Evolutionary conservation across 1,139 yeast genomes (phyloP).

Genomic region (Candida albicans): DNA sequence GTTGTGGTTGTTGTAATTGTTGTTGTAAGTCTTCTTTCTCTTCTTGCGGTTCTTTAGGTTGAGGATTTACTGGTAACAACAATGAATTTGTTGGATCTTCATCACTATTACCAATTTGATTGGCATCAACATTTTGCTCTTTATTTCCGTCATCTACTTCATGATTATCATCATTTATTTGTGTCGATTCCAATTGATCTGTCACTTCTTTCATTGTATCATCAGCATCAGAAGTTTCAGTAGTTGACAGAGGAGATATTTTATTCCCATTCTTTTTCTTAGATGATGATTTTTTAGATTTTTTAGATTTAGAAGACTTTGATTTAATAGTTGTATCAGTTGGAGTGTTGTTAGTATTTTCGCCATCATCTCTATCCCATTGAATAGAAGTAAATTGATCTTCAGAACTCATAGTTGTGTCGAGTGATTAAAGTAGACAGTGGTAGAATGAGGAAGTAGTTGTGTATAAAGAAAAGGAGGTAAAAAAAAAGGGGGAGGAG

Average conservation of each 20-base stretch:
- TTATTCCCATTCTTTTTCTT: conserved; percentile 2
- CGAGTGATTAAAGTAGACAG: not conserved
- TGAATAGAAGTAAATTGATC: conserved; percentile 60
- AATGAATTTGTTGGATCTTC: conserved; percentile 19
- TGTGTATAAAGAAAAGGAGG: not conserved
- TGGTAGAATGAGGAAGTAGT: not conserved
- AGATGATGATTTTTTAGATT: not conserved
- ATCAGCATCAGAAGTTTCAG: not conserved
- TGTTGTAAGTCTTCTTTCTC: not conserved
- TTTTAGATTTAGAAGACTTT: conserved; percentile 2
- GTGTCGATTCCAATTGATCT: conserved; percentile 6
- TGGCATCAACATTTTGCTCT: conserved; percentile 4
- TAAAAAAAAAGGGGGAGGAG: not conserved
- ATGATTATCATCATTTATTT: not conserved
- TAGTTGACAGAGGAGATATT: not conserved
- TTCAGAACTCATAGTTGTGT: conserved; percentile 29
- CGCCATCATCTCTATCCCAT: conserved; percentile 55
- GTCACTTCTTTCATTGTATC: not conserved
- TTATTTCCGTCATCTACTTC: conserved; percentile 8
- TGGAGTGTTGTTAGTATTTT: conserved; percentile 11
- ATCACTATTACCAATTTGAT: not conserved
- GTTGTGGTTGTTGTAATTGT: too few relatives aligned
- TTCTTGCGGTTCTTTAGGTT: not conserved
- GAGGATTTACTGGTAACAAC: conserved; percentile 8
- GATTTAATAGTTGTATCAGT: conserved; percentile 8